phyloP scores from a whole-genome alignment of 345 rosid species.

The Geranium rotundifolium region DNA sequence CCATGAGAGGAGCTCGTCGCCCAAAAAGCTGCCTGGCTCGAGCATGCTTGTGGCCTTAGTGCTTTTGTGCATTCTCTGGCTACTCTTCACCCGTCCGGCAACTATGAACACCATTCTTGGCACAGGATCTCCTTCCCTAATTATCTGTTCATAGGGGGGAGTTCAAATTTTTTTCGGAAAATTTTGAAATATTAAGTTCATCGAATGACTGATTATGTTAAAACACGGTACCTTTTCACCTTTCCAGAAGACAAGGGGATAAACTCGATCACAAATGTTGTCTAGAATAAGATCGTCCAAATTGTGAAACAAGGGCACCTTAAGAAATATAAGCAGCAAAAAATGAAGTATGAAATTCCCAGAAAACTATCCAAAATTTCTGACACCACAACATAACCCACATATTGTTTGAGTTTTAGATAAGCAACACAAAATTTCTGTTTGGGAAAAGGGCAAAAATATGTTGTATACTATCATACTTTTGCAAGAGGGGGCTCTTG shows the following conservation, averaged over 20 bases:
- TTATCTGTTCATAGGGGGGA: constrained; percentile 38
- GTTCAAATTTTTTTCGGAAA: too few species aligned
- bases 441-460: too few species aligned
- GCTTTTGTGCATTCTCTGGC: constrained; percentile 43
- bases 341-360: too few species aligned
- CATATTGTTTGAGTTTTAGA: too few species aligned
- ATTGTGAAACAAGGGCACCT: constrained; percentile 58
- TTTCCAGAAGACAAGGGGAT: constrained; percentile 38
- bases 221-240: constrained; percentile 44
- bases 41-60: constrained; percentile 29
- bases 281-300: constrained; percentile 49
- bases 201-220: too few species aligned
- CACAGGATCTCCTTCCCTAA: constrained; percentile 61
- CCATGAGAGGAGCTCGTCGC: constrained; percentile 63
- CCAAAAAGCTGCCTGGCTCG: constrained; percentile 50
- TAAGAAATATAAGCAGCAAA: too few species aligned
- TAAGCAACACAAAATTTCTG: background rate
- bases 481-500: too few species aligned
- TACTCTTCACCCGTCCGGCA: constrained; percentile 29
- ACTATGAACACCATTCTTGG: constrained; percentile 41
- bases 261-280: constrained; percentile 48
- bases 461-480: too few species aligned
- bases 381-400: too few species aligned
- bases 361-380: too few species aligned
- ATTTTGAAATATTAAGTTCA: too few species aligned